phyloP scores from a whole-genome alignment of 2,329 filamentous ascomycete genomes.

The Trichoderma oligosporum region DNA sequence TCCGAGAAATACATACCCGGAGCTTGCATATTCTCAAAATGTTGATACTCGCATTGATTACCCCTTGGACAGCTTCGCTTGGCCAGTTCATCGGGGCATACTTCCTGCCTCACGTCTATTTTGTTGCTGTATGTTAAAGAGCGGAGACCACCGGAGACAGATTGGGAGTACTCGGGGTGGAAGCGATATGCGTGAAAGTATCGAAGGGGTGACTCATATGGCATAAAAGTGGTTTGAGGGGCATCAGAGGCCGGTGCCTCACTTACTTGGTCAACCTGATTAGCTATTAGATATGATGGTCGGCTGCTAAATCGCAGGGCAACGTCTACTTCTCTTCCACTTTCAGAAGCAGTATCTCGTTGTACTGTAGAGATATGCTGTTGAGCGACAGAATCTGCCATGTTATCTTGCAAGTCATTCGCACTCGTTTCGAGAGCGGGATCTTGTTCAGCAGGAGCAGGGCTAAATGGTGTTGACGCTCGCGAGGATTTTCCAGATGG shows the following conservation, averaged over 20 bases:
- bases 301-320: not conserved
- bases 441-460: constrained; percentile 23
- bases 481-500: not conserved
- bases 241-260: constrained; percentile 9
- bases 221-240: constrained; percentile 34
- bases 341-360: constrained; percentile 25
- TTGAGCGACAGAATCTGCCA: constrained; percentile 24
- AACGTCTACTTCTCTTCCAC: constrained; percentile 43
- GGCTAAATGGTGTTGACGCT: constrained; percentile 15
- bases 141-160: constrained; percentile 71
- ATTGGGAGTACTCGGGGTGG: constrained; percentile 69
- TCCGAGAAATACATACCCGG: constrained; percentile 35
- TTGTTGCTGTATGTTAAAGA: constrained; percentile 92
- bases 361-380: constrained; percentile 33
- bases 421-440: constrained; percentile 28
- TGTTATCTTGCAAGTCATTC: constrained; percentile 27
- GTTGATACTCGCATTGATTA: constrained; percentile 68
- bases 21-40: constrained; percentile 55
- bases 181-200: constrained; percentile 87
- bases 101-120: constrained; percentile 68
- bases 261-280: constrained; percentile 23
- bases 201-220: constrained; percentile 80
- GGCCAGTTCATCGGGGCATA: constrained; percentile 74
- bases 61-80: constrained; percentile 69
- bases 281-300: constrained; percentile 22